Conservation (phyloP, 2,329 filamentous ascomycete genomes). For the Sclerotinia subarctica region DNA sequence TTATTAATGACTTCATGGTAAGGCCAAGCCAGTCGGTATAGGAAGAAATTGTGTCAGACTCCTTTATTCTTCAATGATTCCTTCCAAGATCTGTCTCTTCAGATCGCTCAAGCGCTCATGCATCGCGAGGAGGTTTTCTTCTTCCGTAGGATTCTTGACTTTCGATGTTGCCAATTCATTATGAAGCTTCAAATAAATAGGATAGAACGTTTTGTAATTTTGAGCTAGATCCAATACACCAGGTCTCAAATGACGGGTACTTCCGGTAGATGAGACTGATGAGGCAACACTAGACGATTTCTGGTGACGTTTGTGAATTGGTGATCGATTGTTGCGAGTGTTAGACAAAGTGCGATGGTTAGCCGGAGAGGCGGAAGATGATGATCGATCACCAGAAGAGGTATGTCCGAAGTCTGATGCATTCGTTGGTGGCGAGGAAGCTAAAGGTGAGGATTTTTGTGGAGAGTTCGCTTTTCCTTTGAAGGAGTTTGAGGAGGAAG, state of each 20-base stretch:
- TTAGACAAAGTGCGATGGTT: constrained; percentile 18
- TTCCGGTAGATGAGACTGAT: constrained; percentile 32
- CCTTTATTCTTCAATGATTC: constrained; percentile 27
- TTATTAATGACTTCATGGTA: neutral
- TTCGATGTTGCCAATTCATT: constrained; percentile 46
- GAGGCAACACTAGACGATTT: constrained; percentile 37
- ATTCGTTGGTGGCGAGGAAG: constrained; percentile 64
- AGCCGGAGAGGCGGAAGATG: constrained; percentile 33
- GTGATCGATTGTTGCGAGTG: constrained; percentile 31
- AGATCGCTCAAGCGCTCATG: constrained; percentile 51
- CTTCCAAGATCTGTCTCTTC: constrained; percentile 53
- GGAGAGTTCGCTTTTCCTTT: constrained; percentile 53
- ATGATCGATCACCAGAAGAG: constrained; percentile 31
- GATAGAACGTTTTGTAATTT: constrained; percentile 55
- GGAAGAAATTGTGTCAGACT: neutral
- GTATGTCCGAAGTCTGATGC: constrained; percentile 57
- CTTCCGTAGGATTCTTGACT: constrained; percentile 50
- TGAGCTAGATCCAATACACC: constrained; percentile 53
- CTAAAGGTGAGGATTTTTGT: constrained; percentile 61
- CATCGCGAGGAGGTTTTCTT: constrained; percentile 53
- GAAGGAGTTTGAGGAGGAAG: constrained; percentile 39
- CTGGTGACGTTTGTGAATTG: constrained; percentile 36
- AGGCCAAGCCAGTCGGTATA: neutral
- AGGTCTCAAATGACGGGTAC: constrained; percentile 41
- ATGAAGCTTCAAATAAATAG: constrained; percentile 56